Base-by-base conservation (phyloP, 495 filamentous ascomycete species). In the Hypoxylon cercidicola region DNA sequence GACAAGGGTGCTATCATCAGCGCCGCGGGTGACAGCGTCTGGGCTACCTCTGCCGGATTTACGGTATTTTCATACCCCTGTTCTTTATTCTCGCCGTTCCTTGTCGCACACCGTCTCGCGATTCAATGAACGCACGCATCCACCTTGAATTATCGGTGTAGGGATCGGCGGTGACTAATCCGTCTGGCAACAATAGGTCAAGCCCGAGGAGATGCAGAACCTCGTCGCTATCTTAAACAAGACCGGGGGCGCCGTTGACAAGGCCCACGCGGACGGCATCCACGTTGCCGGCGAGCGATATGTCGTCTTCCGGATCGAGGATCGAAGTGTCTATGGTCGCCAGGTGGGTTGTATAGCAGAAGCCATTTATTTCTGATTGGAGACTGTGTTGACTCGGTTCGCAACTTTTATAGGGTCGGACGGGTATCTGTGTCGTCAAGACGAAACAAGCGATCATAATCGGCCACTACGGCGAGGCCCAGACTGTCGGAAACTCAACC, bases 1-100 rank as follows among this genome's bases (percentile, higher is more conserved):
- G 90, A 95, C 82, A 88, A 90, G 79, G 95, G 87, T 69, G 91
- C 90, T 72, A 96, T 97, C 76, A 87, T 94, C 80, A 91, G 88
- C 78, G 79, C 77, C 59, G 88, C 89, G 62, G 92, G 93, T 72
- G 90, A 91, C 73, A 91, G 88, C 74, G 82, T 88, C 66, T 97
- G 93, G 92, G 93, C 93, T 56, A 72, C 80, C n/a, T 85, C 87
- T 18, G 15, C 83, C 16, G 85, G 81, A 61, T 96, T 96, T 81
- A 76, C 75, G 65, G 93, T 96, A 88, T 73, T 50, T 59, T 41
- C 15, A 50, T 32, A 2, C 49, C 35, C 60, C 54, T 57, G 40
- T 39, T 34, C 35, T 49, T 47, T 53, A 32, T 19, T 49, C 11
- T 41, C 15, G 49, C 21, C 16, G 34, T 30, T 5, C 34, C 47